Evolutionary conservation across 2,329 filamentous ascomycete genomes (phyloP).

Genomic region (Diaporthe sp.): DNA sequence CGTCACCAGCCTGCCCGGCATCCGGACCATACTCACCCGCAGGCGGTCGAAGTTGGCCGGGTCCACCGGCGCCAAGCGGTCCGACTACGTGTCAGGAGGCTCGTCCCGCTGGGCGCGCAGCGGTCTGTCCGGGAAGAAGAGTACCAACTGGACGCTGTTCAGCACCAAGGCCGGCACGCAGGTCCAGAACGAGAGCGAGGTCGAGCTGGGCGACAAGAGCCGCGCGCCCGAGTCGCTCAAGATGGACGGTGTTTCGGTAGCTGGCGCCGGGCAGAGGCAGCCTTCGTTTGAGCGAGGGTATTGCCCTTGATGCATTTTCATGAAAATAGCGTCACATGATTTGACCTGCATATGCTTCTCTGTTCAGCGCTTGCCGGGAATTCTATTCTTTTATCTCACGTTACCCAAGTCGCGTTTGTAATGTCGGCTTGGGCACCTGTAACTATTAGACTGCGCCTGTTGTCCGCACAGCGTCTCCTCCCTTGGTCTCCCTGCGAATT

Average conservation of each 20-base stretch:
- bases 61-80: conserved; percentile 31
- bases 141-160: conserved; percentile 17
- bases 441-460: conserved; percentile 1
- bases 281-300: conserved; percentile 18
- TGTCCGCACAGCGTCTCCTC: not conserved
- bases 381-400: not conserved
- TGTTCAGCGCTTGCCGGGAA: not conserved
- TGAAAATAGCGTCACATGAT: not conserved
- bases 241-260: not conserved
- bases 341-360: not conserved
- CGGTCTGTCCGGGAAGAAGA: conserved; percentile 5
- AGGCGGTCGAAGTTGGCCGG: conserved; percentile 37
- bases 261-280: not conserved
- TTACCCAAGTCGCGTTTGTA: not conserved
- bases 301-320: not conserved
- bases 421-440: not conserved
- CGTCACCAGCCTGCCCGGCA: conserved; percentile 56
- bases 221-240: conserved; percentile 6
- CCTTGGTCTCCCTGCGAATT: not conserved
- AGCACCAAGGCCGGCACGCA: conserved; percentile 16
- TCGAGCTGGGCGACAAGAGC: conserved; percentile 50
- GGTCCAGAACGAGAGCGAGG: conserved; percentile 46
- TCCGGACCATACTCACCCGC: conserved; percentile 49
- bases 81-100: conserved; percentile 9
- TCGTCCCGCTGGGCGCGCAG: conserved; percentile 10